phyloP scores from a whole-genome alignment of 441 rosid genomes.

The Mallotus japonicus region DNA sequence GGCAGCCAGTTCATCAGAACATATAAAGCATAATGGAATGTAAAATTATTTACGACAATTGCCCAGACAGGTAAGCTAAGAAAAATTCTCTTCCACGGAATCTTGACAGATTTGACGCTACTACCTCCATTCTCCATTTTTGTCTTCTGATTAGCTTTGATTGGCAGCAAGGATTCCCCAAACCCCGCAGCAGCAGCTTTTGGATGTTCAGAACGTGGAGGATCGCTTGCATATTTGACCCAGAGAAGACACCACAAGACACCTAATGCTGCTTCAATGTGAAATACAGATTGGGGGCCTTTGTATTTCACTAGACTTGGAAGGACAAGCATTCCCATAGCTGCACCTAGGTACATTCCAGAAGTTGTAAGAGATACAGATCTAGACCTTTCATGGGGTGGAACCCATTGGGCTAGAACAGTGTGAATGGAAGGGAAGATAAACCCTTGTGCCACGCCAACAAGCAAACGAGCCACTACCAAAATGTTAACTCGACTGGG shows the following conservation, averaged over 20 bases:
- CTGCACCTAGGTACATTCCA: conserved; percentile 96
- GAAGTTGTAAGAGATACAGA: conserved; percentile 94
- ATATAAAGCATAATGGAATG: conserved; percentile 88
- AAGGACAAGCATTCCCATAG: conserved; percentile 89
- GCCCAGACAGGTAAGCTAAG: conserved; percentile 81
- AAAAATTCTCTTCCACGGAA: conserved; percentile 84
- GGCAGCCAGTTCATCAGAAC: conserved; percentile 98
- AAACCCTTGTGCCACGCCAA: conserved; percentile 96
- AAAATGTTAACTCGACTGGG: conserved; percentile 61
- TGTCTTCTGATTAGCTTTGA: conserved; percentile 53
- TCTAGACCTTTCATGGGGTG: conserved; percentile 93
- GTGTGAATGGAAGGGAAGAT: conserved; percentile 96
- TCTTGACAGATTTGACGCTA: conserved; percentile 41
- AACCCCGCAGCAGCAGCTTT: conserved; percentile 88
- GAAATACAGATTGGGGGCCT: conserved; percentile 85
- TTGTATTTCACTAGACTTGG: conserved; percentile 76
- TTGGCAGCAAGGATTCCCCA: conserved; percentile 70
- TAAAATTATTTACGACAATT: conserved; percentile 84
- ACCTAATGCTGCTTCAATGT: conserved; percentile 83
- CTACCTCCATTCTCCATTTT: conserved; percentile 56
- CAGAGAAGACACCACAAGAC: conserved; percentile 82
- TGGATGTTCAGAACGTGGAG: conserved; percentile 82
- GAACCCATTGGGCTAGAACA: conserved; percentile 96
- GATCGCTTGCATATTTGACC: conserved; percentile 73
- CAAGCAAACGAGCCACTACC: conserved; percentile 83